A percentile compares a stretch with the other conserved stretches of the same genome.
These are phyloP conservation scores for Cryptococcus amylolentus DNA, from an alignment of 1,284 basidiomycete species.

Conservation along the genomic window DNA sequence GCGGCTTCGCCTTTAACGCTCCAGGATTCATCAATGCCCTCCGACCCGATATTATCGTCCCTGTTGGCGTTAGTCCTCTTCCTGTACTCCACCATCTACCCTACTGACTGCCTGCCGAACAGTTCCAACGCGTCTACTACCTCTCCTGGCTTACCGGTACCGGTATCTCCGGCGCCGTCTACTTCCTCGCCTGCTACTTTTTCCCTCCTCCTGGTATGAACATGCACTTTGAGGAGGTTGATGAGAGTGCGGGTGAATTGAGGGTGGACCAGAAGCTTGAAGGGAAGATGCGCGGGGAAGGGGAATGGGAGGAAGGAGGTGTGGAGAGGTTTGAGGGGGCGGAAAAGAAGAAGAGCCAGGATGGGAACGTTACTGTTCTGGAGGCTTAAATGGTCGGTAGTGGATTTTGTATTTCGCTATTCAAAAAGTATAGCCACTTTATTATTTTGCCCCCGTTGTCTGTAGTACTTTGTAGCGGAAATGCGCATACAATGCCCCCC, in stretches of 20 bases:
- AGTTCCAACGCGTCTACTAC: conserved; percentile 63
- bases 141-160: conserved; percentile 76
- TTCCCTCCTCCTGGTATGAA: conserved; percentile 61
- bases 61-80: conserved; percentile 51
- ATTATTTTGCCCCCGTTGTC: no score
- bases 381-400: not conserved
- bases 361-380: not conserved
- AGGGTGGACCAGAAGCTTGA: conserved; percentile 11
- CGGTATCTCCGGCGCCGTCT: conserved; percentile 63
- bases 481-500: no score
- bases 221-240: conserved; percentile 60
- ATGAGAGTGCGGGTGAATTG: conserved; percentile 44
- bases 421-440: no score
- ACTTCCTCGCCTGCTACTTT: conserved; percentile 58
- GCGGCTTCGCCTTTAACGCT: conserved; percentile 77
- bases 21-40: conserved; percentile 54
- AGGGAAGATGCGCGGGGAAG: not conserved
- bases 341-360: not conserved
- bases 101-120: no score
- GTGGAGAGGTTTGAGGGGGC: not conserved
- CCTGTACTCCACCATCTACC: no score
- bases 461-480: no score
- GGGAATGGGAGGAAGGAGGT: not conserved
- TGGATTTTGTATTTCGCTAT: no score
- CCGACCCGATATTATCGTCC: conserved; percentile 59